phyloP scores from a whole-genome alignment of 2,329 filamentous ascomycete species.

The Dactylonectria estremocensis region DNA sequence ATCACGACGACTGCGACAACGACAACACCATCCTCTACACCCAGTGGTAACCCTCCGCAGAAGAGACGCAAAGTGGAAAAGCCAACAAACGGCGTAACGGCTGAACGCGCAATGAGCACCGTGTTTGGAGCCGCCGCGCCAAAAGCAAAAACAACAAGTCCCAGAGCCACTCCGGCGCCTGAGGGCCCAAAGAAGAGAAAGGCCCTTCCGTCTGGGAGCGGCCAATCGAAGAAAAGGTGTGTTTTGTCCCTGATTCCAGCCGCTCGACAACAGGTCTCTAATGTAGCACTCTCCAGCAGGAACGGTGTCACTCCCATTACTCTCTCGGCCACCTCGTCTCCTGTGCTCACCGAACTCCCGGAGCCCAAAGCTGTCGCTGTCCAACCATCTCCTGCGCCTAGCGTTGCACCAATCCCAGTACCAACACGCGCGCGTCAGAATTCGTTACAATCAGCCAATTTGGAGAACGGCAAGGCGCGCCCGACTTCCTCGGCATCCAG shows the following conservation, averaged over 20 bases:
- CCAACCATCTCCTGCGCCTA: constrained; percentile 73
- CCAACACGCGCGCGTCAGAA: constrained; percentile 84
- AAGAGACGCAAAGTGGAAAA: constrained; percentile 91
- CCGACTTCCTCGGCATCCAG: constrained; percentile 74
- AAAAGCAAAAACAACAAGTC: constrained; percentile 75
- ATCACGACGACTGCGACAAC: constrained; percentile 60
- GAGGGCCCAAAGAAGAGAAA: constrained; percentile 82
- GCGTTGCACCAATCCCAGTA: constrained; percentile 70
- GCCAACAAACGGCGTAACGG: constrained; percentile 64
- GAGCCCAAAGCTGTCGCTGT: constrained; percentile 68
- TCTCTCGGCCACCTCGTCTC: constrained; percentile 82
- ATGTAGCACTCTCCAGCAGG: constrained; percentile 47
- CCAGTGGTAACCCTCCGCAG: constrained; percentile 70
- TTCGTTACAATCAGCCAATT: constrained; percentile 71
- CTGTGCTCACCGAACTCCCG: constrained; percentile 78
- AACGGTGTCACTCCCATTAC: constrained; percentile 69
- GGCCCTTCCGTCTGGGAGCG: constrained; percentile 75
- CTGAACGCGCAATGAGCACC: constrained; percentile 79
- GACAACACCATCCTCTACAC: constrained; percentile 63
- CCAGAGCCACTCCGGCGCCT: constrained; percentile 76
- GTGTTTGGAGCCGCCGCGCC: constrained; percentile 66
- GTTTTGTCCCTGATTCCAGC: constrained; percentile 44
- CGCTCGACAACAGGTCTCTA: constrained; percentile 24
- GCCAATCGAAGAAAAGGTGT: constrained; percentile 85
- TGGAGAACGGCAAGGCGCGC: constrained; percentile 68